These are phyloP conservation scores for Neurospora sp. DNA, from an alignment of 495 filamentous ascomycete species.

Conservation along the genomic window DNA sequence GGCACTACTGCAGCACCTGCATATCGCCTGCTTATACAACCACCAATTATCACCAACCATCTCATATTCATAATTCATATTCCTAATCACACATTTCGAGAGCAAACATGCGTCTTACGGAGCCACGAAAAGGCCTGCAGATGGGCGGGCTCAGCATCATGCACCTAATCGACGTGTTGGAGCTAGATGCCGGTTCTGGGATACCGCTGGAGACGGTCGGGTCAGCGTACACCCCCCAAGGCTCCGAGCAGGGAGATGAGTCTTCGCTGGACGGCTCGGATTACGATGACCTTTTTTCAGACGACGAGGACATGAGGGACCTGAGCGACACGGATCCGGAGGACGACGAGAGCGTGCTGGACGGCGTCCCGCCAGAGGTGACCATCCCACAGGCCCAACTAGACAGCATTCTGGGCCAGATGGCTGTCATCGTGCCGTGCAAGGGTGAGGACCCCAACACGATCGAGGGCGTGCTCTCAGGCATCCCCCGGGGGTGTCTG, in stretches of 20 bases:
- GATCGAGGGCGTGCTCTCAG: slow-evolving; percentile 20
- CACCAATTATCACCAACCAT: neutral
- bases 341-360: neutral
- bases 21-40: neutral
- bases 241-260: neutral
- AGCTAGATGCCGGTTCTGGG: slow-evolving; percentile 1
- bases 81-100: neutral
- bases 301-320: neutral
- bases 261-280: neutral
- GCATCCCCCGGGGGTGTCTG: slow-evolving; percentile 14
- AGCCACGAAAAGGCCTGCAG: neutral
- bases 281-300: neutral
- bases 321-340: neutral
- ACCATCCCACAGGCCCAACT: neutral
- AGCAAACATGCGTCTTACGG: neutral
- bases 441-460: slow-evolving; percentile 13
- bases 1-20: neutral
- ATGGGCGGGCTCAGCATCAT: neutral
- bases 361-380: neutral
- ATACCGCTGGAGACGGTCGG: neutral
- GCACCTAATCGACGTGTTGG: slow-evolving; percentile 3
- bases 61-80: neutral
- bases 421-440: slow-evolving; percentile 22
- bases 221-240: neutral
- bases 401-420: slow-evolving; percentile 5